Conservation (phyloP, 2,329 filamentous ascomycete species). For the Pezicula neosporulosa region DNA sequence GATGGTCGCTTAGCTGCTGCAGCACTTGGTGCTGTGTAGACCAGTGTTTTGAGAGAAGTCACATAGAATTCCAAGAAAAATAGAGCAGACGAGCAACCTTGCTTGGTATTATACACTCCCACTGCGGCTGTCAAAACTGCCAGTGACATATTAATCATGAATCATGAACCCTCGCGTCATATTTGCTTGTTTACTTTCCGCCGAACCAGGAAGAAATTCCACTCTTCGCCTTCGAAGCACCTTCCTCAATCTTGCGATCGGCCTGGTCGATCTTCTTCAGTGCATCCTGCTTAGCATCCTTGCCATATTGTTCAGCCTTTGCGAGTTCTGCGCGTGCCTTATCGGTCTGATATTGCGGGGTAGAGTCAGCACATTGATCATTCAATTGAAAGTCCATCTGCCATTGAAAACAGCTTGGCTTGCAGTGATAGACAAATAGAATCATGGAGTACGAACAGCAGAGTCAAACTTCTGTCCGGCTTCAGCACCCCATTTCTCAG, state of each 20-base stretch:
- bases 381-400: not conserved
- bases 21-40: not conserved
- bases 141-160: not conserved
- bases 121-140: not conserved
- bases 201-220: slow-evolving; percentile 86
- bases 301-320: slow-evolving; percentile 58
- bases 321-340: slow-evolving; percentile 61
- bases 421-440: not conserved
- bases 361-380: slow-evolving; percentile 13
- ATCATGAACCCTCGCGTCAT: not conserved
- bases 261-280: slow-evolving; percentile 76
- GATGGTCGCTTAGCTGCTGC: not conserved
- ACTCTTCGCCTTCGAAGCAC: slow-evolving; percentile 77
- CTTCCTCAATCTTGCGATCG: slow-evolving; percentile 77
- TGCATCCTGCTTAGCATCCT: slow-evolving; percentile 60
- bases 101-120: not conserved
- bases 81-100: not conserved
- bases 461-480: slow-evolving; percentile 65
- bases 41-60: not conserved
- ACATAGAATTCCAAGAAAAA: not conserved
- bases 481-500: slow-evolving; percentile 56
- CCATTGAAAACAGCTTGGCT: not conserved
- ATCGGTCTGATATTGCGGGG: slow-evolving; percentile 42
- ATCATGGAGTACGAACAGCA: slow-evolving; percentile 50
- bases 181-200: slow-evolving; percentile 40